Conservation (phyloP, 805 yeast genomes). For the Saturnispora halmiae region DNA sequence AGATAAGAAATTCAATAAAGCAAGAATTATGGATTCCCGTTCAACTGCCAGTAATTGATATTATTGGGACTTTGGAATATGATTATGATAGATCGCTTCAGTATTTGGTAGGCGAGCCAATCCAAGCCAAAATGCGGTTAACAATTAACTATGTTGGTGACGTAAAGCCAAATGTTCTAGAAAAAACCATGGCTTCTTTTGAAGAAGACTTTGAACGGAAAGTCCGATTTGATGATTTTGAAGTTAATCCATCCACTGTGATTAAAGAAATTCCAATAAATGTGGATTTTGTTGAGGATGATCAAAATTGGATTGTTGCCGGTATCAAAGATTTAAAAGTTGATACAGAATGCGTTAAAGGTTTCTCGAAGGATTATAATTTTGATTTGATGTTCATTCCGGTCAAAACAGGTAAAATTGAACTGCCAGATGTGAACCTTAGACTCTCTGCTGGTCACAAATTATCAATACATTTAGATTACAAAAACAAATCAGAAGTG, state of each 20-base stretch:
- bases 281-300: conserved; percentile 30
- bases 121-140: conserved; percentile 37
- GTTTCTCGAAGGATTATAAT: conserved; percentile 12
- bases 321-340: conserved; percentile 53
- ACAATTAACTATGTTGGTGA: conserved; percentile 16
- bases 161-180: not conserved
- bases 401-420: conserved; percentile 61
- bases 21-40: conserved; percentile 39
- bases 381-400: conserved; percentile 55
- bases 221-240: conserved; percentile 21
- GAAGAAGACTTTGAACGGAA: conserved; percentile 20
- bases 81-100: conserved; percentile 33
- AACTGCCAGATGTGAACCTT: conserved; percentile 54
- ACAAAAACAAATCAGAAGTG: conserved; percentile 59
- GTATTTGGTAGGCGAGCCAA: conserved; percentile 55
- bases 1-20: conserved; percentile 4
- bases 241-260: conserved; percentile 11
- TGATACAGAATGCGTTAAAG: conserved; percentile 18
- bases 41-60: conserved; percentile 50
- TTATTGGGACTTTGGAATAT: conserved; percentile 50
- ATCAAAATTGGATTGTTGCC: conserved; percentile 65
- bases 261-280: conserved; percentile 16
- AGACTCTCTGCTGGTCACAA: conserved; percentile 25
- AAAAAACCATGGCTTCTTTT: conserved; percentile 5
- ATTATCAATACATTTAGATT: conserved; percentile 50